A percentile compares a stretch with the other conserved stretches of the same genome.
These are phyloP conservation scores for Globisporangium radiosum DNA, from an alignment of 352 stramenopile genomes.

Conservation along the genomic window DNA sequence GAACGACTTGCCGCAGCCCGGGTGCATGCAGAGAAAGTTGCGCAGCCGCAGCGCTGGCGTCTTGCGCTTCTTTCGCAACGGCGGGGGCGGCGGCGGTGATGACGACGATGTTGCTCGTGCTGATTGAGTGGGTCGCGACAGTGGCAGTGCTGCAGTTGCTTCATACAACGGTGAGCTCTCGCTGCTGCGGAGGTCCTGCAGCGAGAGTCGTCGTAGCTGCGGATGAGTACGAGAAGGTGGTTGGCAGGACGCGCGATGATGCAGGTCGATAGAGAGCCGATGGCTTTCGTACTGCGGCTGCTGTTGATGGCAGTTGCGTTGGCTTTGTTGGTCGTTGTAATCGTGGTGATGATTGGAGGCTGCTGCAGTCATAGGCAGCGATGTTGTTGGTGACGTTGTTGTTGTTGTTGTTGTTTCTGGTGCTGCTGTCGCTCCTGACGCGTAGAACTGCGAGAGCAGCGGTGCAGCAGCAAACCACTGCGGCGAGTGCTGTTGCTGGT, in stretches of 20 bases:
- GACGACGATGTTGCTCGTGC: background rate
- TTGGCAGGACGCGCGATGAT: background rate
- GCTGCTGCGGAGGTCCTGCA: background rate
- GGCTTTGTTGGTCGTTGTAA: background rate
- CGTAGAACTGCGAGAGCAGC: slow-evolving; percentile 13
- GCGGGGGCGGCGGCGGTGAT: slow-evolving; percentile 1
- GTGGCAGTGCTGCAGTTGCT: background rate
- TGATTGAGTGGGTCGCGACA: background rate
- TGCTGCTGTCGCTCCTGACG: background rate
- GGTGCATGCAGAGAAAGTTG: slow-evolving; percentile 66
- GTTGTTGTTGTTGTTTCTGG: too few species aligned
- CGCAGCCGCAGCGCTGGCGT: slow-evolving; percentile 40
- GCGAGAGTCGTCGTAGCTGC: background rate
- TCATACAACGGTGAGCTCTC: background rate
- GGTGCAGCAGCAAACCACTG: slow-evolving; percentile 15
- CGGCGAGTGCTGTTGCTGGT: slow-evolving; percentile 3
- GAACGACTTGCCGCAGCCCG: slow-evolving; percentile 63
- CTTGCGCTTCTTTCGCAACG: slow-evolving; percentile 31
- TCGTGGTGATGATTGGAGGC: too few species aligned
- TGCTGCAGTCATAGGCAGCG: too few species aligned
- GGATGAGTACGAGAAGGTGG: too few species aligned
- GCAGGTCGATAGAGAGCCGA: background rate
- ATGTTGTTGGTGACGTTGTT: too few species aligned
- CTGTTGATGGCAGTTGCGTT: background rate
- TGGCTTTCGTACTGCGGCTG: background rate